Base-by-base conservation (phyloP, 305 asterid species). In the Fraxinus sp. region DNA sequence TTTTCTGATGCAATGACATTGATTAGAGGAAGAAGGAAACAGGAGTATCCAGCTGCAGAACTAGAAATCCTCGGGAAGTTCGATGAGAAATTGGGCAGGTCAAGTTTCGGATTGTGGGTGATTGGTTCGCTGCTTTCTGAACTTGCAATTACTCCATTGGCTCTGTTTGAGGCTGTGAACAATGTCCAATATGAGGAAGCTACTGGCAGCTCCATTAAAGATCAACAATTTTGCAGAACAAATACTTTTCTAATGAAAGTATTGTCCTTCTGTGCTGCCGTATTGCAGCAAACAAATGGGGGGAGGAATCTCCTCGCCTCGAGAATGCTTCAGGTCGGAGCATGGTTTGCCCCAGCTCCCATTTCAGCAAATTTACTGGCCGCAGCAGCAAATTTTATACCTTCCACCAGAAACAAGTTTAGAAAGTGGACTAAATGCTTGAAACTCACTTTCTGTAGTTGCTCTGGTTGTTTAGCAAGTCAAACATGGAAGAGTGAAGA, bases 271-370 rank as follows among this genome's bases (percentile, higher is more conserved):
- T 88, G 91, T 77, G 85, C 83, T 33, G 87, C 85, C 36, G 71
- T 90, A 26, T 82, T 95, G 89, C 93, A 86, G 77, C 91, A 92
- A 78, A 77, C 76, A 2, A 87, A 80, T 9, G 93, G 91, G 30
- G 87, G 81, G 11, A 80, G 82, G 79, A 90, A 92, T 52, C 79
- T 83, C 6, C 87, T 92, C 3, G 90, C 93, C 35, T 88, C 86
- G 20, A 89, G 91, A 87, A 93, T 94, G 97, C 93, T 95, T 85
- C 95, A 86, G 76, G 94, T 87, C 0, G 98, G 97, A 2, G 95
- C 92, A 2, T 95, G 99, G 99, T 86, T 95, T 4, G 97, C 97
- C 11, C 92, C 95, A 3, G 84, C 95, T 46, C 98, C 97, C 0
- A 74, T 93, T 81, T 89, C 98, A 8, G 89, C 85, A 36, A 90